These are phyloP conservation scores for Wallacemonas sp. DNA, from an alignment of 208 protist species.

Conservation along the genomic window DNA sequence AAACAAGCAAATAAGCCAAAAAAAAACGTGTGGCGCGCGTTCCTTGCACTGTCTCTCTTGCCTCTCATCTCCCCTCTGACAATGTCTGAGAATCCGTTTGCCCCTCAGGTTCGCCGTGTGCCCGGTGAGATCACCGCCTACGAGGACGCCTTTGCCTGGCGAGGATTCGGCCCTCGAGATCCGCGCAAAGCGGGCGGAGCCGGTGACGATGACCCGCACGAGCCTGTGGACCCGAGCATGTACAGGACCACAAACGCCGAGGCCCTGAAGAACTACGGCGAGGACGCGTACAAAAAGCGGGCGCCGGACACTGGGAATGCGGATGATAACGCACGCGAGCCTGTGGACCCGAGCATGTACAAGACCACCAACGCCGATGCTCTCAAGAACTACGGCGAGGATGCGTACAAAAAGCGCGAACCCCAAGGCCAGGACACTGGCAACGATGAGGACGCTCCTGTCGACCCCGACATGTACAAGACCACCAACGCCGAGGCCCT, in stretches of 20 bases:
- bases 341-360: slow-evolving; percentile 37
- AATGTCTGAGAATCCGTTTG: slow-evolving; percentile 8
- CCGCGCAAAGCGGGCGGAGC: slow-evolving; percentile 7
- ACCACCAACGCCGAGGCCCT: slow-evolving; percentile 48
- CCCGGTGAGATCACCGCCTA: slow-evolving; percentile 21
- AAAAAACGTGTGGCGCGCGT: neutral
- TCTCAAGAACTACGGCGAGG: slow-evolving; percentile 30
- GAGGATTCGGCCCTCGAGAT: slow-evolving; percentile 24
- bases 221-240: slow-evolving; percentile 19
- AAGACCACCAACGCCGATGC: slow-evolving; percentile 36
- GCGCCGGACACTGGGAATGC: neutral
- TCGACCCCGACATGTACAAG: slow-evolving; percentile 66
- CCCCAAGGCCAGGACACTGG: slow-evolving; percentile 11
- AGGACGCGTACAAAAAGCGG: slow-evolving; percentile 28
- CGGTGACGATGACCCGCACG: neutral
- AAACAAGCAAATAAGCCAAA: too few relatives aligned
- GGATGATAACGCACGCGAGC: neutral
- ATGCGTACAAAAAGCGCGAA: slow-evolving; percentile 26
- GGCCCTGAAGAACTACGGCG: slow-evolving; percentile 20
- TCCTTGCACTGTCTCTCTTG: neutral
- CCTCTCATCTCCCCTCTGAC: neutral
- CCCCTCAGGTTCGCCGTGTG: slow-evolving; percentile 2
- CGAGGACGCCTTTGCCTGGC: slow-evolving; percentile 38
- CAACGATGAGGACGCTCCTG: slow-evolving; percentile 21
- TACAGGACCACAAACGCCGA: slow-evolving; percentile 5